These are phyloP conservation scores for Cubamyces lactineus DNA, from an alignment of 768 basidiomycete genomes.

Conservation along the genomic window DNA sequence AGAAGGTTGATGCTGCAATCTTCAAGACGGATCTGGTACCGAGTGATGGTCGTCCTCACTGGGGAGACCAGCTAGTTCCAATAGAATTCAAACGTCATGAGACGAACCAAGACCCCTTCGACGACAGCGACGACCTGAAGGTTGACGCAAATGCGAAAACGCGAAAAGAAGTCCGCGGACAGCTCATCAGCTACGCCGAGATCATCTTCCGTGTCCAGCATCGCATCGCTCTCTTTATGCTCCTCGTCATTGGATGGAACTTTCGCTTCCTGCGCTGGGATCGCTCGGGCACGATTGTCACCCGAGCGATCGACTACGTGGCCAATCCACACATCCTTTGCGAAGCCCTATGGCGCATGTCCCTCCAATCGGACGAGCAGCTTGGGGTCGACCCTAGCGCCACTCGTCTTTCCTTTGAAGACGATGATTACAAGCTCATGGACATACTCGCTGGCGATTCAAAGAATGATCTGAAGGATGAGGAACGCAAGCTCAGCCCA, in stretches of 20 bases:
- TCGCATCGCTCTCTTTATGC: slow-evolving; percentile 13
- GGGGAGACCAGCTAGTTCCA: slow-evolving; percentile 10
- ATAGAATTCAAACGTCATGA: slow-evolving; percentile 8
- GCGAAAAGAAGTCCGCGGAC: slow-evolving; percentile 2
- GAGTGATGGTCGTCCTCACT: slow-evolving; percentile 7
- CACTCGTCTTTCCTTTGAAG: not conserved
- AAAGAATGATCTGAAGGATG: not conserved
- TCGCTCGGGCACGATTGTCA: slow-evolving; percentile 14
- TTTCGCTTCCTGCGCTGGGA: slow-evolving; percentile 16
- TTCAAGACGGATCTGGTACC: not conserved
- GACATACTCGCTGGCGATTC: not conserved
- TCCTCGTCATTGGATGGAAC: slow-evolving; percentile 6
- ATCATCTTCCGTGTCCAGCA: slow-evolving; percentile 9
- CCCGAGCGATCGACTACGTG: slow-evolving; percentile 11
- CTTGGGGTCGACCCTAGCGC: not conserved
- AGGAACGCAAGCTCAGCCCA: not conserved
- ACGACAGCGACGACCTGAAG: not conserved
- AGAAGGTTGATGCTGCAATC: slow-evolving; percentile 12
- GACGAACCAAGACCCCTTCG: slow-evolving; percentile 2
- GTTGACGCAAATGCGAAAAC: not conserved
- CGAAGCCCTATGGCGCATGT: slow-evolving; percentile 2
- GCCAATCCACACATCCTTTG: not conserved
- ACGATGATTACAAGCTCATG: not conserved
- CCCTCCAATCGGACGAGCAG: not conserved
- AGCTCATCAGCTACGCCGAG: slow-evolving; percentile 10